Conservation (phyloP, 139 green algal genomes). For the Chlorella sp. region DNA sequence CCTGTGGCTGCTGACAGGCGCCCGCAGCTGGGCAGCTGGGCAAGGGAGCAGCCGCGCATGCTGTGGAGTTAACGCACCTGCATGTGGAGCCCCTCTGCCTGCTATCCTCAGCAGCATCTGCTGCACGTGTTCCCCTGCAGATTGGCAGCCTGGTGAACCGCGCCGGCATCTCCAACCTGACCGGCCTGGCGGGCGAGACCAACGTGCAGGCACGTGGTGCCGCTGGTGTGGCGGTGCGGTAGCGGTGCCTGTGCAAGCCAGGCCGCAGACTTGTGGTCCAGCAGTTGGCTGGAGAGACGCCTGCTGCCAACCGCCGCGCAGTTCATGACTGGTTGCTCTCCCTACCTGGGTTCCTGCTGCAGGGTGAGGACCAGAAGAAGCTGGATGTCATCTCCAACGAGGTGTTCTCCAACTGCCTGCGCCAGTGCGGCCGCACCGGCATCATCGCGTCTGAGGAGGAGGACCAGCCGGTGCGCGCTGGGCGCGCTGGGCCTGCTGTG, state of each 20-base stretch:
- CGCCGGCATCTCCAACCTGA: conserved; percentile 95
- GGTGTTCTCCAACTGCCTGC: conserved; percentile 95
- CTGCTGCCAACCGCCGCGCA: too few relatives aligned
- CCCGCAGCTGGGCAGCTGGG: too few relatives aligned
- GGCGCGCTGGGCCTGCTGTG: not conserved
- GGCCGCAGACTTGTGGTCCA: too few relatives aligned
- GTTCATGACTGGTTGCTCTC: rapidly evolving
- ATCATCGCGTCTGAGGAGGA: conserved; percentile 98
- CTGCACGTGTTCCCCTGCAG: too few relatives aligned
- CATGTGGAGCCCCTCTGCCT: too few relatives aligned
- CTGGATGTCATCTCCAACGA: conserved; percentile 99
- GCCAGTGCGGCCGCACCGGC: conserved; percentile 60
- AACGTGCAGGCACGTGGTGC: conserved; percentile 57
- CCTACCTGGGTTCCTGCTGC: not conserved
- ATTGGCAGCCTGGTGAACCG: conserved; percentile 94
- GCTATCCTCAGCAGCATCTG: too few relatives aligned
- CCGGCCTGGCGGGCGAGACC: conserved; percentile 75
- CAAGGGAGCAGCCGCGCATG: too few relatives aligned
- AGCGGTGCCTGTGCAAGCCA: too few relatives aligned
- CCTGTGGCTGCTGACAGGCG: too few relatives aligned
- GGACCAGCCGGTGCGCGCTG: conserved; percentile 77
- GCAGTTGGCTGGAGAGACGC: too few relatives aligned
- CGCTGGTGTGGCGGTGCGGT: too few relatives aligned
- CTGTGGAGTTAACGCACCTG: too few relatives aligned
- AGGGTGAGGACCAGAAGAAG: conserved; percentile 99